phyloP scores from a whole-genome alignment of 148 eudicot genomes.

The Pharnaceum exiguum region DNA sequence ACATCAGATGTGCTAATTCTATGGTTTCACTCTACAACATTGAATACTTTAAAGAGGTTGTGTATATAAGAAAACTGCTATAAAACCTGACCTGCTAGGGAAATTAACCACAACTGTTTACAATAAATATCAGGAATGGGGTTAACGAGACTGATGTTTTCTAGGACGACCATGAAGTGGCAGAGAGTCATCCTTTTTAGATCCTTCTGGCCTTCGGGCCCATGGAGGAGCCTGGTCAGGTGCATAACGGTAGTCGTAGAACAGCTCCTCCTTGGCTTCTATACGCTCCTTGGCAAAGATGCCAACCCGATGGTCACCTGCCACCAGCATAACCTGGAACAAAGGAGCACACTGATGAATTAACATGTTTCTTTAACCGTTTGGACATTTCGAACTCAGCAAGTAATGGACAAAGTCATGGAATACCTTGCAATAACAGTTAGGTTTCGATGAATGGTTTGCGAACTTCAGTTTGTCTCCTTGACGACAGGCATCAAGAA shows the following conservation, averaged over 20 bases:
- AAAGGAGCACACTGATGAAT: conserved; percentile 3
- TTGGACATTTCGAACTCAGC: no score
- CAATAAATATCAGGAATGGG: background rate
- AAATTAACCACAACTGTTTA: background rate
- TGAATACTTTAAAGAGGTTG: no score
- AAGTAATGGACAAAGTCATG: no score
- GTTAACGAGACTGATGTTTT: conserved; percentile 70
- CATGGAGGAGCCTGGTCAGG: conserved; percentile 76
- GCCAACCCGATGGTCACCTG: conserved; percentile 95
- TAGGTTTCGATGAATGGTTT: conserved; percentile 86
- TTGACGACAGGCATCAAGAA: conserved; percentile 89
- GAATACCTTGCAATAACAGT: conserved; percentile 84
- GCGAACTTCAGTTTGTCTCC: conserved; percentile 97
- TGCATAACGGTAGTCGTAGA: conserved; percentile 85
- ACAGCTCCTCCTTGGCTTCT: conserved; percentile 73
- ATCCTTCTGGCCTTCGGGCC: conserved; percentile 68
- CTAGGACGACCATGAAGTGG: conserved; percentile 66
- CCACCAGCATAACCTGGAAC: conserved; percentile 76
- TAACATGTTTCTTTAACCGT: background rate
- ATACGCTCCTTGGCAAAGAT: conserved; percentile 83
- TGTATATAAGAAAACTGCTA: no score
- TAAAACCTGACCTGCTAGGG: no score
- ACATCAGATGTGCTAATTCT: background rate
- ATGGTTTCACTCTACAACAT: no score
- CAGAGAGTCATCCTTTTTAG: conserved; percentile 48